phyloP scores from a whole-genome alignment of 768 basidiomycete species.

The Udeniomyces megalosporus region DNA sequence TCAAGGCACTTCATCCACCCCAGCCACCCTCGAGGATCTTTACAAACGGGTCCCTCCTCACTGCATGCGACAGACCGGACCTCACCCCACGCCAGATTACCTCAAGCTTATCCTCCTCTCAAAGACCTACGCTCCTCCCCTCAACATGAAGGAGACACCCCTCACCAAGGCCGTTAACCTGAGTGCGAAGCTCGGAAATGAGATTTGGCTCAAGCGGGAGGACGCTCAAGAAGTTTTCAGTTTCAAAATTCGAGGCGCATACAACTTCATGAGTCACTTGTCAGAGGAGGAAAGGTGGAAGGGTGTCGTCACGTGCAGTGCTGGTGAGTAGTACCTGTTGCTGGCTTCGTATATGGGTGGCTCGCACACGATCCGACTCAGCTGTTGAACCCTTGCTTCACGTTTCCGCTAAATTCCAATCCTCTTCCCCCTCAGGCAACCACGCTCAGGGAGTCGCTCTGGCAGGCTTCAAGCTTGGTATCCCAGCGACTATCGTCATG shows the following conservation, averaged over 20 bases:
- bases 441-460: slow-evolving; percentile 97
- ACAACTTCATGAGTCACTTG: slow-evolving; percentile 92
- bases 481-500: slow-evolving; percentile 99
- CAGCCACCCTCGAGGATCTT: slow-evolving; percentile 26
- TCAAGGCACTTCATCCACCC: not conserved
- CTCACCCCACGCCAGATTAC: slow-evolving; percentile 52
- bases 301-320: slow-evolving; percentile 94
- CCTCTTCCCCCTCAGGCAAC: slow-evolving; percentile 47
- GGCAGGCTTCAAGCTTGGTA: slow-evolving; percentile 67
- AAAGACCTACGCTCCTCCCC: slow-evolving; percentile 49
- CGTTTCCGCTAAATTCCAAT: not conserved
- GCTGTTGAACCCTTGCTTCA: no score
- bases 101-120: slow-evolving; percentile 72
- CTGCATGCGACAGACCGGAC: slow-evolving; percentile 16
- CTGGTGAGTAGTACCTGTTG: slow-evolving; percentile 80
- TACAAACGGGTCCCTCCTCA: slow-evolving; percentile 27
- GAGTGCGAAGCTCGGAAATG: slow-evolving; percentile 70
- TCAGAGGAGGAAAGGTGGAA: slow-evolving; percentile 83
- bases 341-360: no score
- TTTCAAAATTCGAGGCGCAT: slow-evolving; percentile 96
- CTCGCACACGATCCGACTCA: no score
- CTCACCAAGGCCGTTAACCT: slow-evolving; percentile 73
- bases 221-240: slow-evolving; percentile 95
- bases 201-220: slow-evolving; percentile 92
- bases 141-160: slow-evolving; percentile 44